Base-by-base conservation (phyloP, 75 land plant species). In the Pseudotsuga menziesii region DNA sequence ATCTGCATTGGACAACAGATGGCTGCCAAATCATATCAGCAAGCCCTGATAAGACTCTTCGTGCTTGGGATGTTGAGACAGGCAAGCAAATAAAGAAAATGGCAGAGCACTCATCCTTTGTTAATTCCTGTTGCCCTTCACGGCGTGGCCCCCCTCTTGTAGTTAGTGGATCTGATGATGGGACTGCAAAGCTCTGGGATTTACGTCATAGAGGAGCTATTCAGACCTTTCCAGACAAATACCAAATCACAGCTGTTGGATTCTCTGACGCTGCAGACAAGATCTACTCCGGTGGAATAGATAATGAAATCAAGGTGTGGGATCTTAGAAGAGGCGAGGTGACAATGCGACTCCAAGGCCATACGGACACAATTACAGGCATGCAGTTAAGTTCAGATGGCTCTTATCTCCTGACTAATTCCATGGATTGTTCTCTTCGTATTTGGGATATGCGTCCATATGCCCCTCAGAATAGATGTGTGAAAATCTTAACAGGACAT, bases 361-460 rank as follows among this genome's bases (percentile, higher is more conserved):
- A 96, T 76, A 85, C 88, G 41, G 97, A 96, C 70, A 96, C 93
- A 80, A 92, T 96, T 27, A 96, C 99, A 27, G 92, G 95, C 20
- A 96, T 96, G 99, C 88, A 88, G 80, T 84, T 96, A 66, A 96
- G 99, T 74, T 93, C 99, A 6, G 99, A 96, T 86, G 99, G 99
- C 6, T 96, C 99, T 3, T 96, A 93, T 79, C 91, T 96, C 44
- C 83, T 96, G 58, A 96, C 98, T 4, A 96, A 96, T 77, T 86
- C 93, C 4, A 96, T 96, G 99, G 99, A 96, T 74, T 92, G 88
- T 81, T 83, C 92, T 25, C 88, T 96, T 39, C 79, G 97, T 52
- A 88, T 96, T n/a, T 96, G 99, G 99, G 99, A 96, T 75, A 90
- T 96, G 94, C 91, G 99, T 15, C 99, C 99, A 16, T 94, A 96